Base-by-base conservation (phyloP, 257 asterid species). In the Nemophila menziesii region DNA sequence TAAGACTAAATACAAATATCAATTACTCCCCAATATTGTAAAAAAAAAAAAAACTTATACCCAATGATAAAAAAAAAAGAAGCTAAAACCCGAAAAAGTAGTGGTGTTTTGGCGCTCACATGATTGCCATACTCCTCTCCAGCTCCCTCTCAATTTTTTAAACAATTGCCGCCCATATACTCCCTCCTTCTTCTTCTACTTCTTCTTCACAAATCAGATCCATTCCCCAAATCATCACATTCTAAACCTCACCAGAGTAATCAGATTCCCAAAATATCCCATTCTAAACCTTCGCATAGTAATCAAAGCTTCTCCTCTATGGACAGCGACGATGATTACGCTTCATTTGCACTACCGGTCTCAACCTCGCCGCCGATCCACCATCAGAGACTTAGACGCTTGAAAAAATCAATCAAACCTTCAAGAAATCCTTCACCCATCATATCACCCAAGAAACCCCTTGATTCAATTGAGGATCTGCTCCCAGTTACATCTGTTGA, bases 241-340 rank as follows among this genome's bases (percentile, higher is more conserved):
- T 13, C n/a, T 15, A n/a, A 22, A 36, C 56, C 17, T 39, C 19
- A 29, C 36, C n/a, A n/a, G n/a, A n/a, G n/a, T n/a, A n/a, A n/a
- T n/a, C n/a, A n/a, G n/a, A n/a, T n/a, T n/a, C n/a, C n/a, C n/a
- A n/a, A n/a, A n/a, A n/a, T n/a, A 2, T 13, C 36, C 36, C 36
- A 29, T 7, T 2, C 36, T 2, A 29, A 29, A 29, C 36, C n/a
- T n/a, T n/a, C n/a, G n/a, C n/a, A n/a, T n/a, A n/a, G n/a, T 7
- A 13, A 29, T 13, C 12, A 2, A 29, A 29, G 6, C 22, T 7
- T 27, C 29, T 24, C 6, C 11, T 27, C 53, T 45, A 86, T 86
- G 96, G 92, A 79, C n/a, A 79, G 74, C 67, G 82, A 79, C 43
- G 97, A 82, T 49, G 92, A 77, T 43, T 72, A 45, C 46, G 70